Evolutionary conservation across 768 basidiomycete genomes (phyloP).

Genomic region (Suillus spraguei): DNA sequence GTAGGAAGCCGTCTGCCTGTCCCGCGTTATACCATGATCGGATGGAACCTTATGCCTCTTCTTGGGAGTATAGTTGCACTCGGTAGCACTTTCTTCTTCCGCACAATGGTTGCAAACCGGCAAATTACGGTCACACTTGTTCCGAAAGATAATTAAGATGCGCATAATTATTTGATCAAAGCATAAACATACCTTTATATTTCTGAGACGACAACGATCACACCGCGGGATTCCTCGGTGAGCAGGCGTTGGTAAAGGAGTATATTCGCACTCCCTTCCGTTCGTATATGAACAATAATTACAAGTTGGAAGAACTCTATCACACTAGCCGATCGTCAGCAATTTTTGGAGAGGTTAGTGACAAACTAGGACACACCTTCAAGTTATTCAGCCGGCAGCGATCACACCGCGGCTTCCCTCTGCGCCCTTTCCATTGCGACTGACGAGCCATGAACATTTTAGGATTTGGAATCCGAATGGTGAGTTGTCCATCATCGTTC

Average conservation of each 20-base stretch:
- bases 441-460: slow-evolving; percentile 69
- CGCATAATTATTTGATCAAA: not conserved
- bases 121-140: slow-evolving; percentile 70
- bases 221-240: slow-evolving; percentile 76
- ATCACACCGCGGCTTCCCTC: slow-evolving; percentile 77
- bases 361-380: slow-evolving; percentile 49
- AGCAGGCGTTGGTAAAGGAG: slow-evolving; percentile 73
- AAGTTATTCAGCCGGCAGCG: slow-evolving; percentile 72
- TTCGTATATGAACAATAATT: slow-evolving; percentile 72
- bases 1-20: slow-evolving; percentile 42
- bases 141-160: slow-evolving; percentile 11
- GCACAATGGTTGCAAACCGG: slow-evolving; percentile 71
- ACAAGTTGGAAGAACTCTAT: slow-evolving; percentile 68
- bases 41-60: slow-evolving; percentile 58
- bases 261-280: slow-evolving; percentile 70
- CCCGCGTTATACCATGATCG: slow-evolving; percentile 40
- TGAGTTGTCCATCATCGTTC: slow-evolving; percentile 55
- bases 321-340: slow-evolving; percentile 49
- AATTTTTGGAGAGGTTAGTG: slow-evolving; percentile 14
- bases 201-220: slow-evolving; percentile 67
- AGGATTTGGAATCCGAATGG: slow-evolving; percentile 67
- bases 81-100: slow-evolving; percentile 48
- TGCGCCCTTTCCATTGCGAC: slow-evolving; percentile 74
- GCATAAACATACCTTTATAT: slow-evolving; percentile 56
- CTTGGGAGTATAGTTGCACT: slow-evolving; percentile 76